phyloP scores from a whole-genome alignment of 2,329 filamentous ascomycete genomes.

The Penicillium polonicum region DNA sequence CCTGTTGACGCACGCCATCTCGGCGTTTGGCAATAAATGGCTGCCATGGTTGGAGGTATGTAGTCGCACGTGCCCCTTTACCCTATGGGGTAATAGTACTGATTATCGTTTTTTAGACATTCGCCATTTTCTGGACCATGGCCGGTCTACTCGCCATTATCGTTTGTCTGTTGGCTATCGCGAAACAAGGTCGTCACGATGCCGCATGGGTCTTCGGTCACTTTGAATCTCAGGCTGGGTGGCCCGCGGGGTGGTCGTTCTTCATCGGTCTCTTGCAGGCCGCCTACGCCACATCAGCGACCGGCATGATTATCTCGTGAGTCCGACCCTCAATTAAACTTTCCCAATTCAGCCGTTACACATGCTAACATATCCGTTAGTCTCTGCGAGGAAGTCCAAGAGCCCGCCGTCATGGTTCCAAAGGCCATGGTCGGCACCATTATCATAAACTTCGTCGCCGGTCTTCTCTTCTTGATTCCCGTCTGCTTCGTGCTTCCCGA shows the following conservation, averaged over 20 bases:
- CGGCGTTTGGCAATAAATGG: constrained; percentile 54
- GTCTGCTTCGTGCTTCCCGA: constrained; percentile 73
- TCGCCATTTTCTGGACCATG: constrained; percentile 70
- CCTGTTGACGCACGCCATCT: constrained; percentile 55
- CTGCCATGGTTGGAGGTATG: constrained; percentile 65
- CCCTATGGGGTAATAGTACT: constrained; percentile 26
- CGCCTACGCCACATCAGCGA: constrained; percentile 65
- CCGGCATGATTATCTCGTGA: constrained; percentile 76
- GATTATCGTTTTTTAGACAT: constrained; percentile 62
- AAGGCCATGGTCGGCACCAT: constrained; percentile 68
- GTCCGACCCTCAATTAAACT: constrained; percentile 28
- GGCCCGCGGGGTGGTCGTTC: constrained; percentile 68
- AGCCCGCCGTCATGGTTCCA: constrained; percentile 64
- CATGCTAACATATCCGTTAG: constrained; percentile 12
- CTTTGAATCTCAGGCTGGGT: constrained; percentile 66
- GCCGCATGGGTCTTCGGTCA: constrained; percentile 54
- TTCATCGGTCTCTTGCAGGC: constrained; percentile 68
- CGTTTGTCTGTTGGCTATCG: constrained; percentile 66
- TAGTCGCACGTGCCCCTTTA: constrained; percentile 46
- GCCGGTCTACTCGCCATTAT: constrained; percentile 62
- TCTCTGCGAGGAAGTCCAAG: constrained; percentile 69
- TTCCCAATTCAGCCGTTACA: neutral
- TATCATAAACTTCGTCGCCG: constrained; percentile 62
- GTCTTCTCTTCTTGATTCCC: constrained; percentile 66
- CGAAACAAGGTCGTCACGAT: constrained; percentile 66